Percentiles rank a stretch among this genome's conserved stretches.
phyloP scores from a whole-genome alignment of 208 protist genomes.

The Herpetomonas samuelpessoai region DNA sequence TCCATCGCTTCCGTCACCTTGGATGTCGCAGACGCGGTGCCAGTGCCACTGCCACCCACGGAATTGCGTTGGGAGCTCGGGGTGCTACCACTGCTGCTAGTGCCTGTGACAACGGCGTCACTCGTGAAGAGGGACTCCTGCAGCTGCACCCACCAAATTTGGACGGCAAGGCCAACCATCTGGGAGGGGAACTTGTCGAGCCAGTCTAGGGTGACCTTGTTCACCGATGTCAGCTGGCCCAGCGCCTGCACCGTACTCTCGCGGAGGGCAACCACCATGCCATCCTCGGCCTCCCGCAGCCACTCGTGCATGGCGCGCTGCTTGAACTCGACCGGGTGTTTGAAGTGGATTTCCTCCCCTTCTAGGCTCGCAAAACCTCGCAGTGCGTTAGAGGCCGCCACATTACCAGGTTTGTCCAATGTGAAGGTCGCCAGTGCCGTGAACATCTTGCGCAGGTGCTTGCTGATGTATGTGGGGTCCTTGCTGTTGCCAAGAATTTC shows the following conservation, averaged over 20 bases:
- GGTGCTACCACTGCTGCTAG: slow-evolving; percentile 8
- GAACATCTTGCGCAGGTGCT: slow-evolving; percentile 99
- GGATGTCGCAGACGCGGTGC: slow-evolving; percentile 12
- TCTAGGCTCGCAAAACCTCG: slow-evolving; percentile 90
- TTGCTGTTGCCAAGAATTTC: slow-evolving; percentile 99
- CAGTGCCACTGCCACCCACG: background rate
- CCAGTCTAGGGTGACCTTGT: slow-evolving; percentile 77
- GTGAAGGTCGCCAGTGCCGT: slow-evolving; percentile 93
- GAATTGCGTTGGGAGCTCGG: background rate
- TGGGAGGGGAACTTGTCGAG: slow-evolving; percentile 89
- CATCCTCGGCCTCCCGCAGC: slow-evolving; percentile 86
- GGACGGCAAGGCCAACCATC: slow-evolving; percentile 89
- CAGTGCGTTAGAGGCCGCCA: slow-evolving; percentile 37
- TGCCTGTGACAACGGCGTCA: background rate
- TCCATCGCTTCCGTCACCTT: slow-evolving; percentile 58
- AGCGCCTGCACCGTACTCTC: slow-evolving; percentile 45
- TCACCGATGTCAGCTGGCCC: slow-evolving; percentile 17
- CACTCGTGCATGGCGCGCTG: slow-evolving; percentile 93
- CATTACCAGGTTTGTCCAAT: slow-evolving; percentile 13
- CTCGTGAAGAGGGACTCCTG: slow-evolving; percentile 66
- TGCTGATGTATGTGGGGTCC: slow-evolving; percentile 92
- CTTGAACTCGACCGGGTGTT: slow-evolving; percentile 43
- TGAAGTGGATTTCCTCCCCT: slow-evolving; percentile 91
- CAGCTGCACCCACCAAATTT: slow-evolving; percentile 90
- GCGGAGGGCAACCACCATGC: slow-evolving; percentile 90